Percentiles rank a stretch among this genome's conserved stretches.
Evolutionary conservation across 2,329 filamentous ascomycete species (phyloP).

Genomic region (Pseudocercospora fijiensis): DNA sequence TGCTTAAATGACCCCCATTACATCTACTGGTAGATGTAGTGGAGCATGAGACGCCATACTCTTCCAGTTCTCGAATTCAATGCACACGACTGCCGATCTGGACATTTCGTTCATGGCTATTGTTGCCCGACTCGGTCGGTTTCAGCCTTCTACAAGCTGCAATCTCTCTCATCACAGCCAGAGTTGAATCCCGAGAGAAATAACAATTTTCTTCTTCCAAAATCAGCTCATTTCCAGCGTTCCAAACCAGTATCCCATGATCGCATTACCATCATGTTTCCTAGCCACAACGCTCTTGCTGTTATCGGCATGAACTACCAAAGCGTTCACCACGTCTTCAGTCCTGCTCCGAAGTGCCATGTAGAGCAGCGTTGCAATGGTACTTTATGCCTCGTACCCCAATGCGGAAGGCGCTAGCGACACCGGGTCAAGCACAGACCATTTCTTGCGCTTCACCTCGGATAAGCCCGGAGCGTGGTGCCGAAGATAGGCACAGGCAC

Average conservation of each 20-base stretch:
- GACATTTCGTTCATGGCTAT: not conserved
- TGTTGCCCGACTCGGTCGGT: no score
- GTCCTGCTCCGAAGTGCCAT: not conserved
- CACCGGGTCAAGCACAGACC: not conserved
- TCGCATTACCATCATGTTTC: not conserved
- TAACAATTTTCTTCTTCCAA: no score
- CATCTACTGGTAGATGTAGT: conserved; percentile 7
- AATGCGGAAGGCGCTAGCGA: not conserved
- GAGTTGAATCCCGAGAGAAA: no score
- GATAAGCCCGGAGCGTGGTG: not conserved
- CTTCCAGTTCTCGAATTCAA: not conserved
- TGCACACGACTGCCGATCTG: not conserved
- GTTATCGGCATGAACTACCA: not conserved
- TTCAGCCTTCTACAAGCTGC: no score
- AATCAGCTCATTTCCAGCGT: no score
- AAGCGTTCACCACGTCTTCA: no score
- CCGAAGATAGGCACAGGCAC: not conserved
- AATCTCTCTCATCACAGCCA: no score
- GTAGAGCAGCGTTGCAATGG: not conserved
- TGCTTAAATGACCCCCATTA: conserved; percentile 9
- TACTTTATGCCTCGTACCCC: not conserved
- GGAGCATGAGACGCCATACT: not conserved
- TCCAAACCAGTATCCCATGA: no score
- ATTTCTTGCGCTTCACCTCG: not conserved
- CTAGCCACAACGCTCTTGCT: no score